phyloP scores from a whole-genome alignment of 2,329 filamentous ascomycete species.

The Bipolaris cookei region DNA sequence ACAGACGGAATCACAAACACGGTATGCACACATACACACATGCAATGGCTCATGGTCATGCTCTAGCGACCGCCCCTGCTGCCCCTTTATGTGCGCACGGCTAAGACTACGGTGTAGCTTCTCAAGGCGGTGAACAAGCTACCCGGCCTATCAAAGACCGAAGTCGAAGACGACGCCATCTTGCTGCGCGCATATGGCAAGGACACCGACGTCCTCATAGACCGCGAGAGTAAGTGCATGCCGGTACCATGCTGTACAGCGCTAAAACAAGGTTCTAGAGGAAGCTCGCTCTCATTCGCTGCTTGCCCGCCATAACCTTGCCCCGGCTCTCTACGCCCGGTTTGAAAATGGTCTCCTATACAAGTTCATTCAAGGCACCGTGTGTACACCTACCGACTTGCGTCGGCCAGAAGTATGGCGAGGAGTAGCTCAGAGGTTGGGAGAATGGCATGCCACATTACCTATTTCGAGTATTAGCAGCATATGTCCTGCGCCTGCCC shows the following conservation, averaged over 20 bases:
- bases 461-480: slow-evolving; percentile 60
- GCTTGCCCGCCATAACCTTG: slow-evolving; percentile 80
- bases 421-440: slow-evolving; percentile 82
- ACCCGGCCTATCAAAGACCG: slow-evolving; percentile 72
- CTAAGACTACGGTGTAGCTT: slow-evolving; percentile 51
- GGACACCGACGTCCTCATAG: slow-evolving; percentile 92
- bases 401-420: slow-evolving; percentile 76
- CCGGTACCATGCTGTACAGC: background rate
- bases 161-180: slow-evolving; percentile 83
- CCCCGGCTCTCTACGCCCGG: slow-evolving; percentile 84
- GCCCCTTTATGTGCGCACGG: slow-evolving; percentile 4
- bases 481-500: slow-evolving; percentile 44
- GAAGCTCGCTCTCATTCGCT: slow-evolving; percentile 78
- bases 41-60: background rate
- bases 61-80: background rate
- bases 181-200: slow-evolving; percentile 92
- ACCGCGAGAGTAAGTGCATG: slow-evolving; percentile 76
- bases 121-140: slow-evolving; percentile 76
- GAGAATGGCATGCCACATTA: slow-evolving; percentile 86
- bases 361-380: slow-evolving; percentile 81
- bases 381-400: slow-evolving; percentile 81
- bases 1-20: slow-evolving; percentile 99
- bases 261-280: slow-evolving; percentile 51
- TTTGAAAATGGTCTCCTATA: slow-evolving; percentile 98
- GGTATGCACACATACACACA: slow-evolving; percentile 52